Evolutionary conservation across 441 rosid genomes (phyloP), one percentile per base, ranked within the genome.

Genomic region (Adansonia gregorii): DNA sequence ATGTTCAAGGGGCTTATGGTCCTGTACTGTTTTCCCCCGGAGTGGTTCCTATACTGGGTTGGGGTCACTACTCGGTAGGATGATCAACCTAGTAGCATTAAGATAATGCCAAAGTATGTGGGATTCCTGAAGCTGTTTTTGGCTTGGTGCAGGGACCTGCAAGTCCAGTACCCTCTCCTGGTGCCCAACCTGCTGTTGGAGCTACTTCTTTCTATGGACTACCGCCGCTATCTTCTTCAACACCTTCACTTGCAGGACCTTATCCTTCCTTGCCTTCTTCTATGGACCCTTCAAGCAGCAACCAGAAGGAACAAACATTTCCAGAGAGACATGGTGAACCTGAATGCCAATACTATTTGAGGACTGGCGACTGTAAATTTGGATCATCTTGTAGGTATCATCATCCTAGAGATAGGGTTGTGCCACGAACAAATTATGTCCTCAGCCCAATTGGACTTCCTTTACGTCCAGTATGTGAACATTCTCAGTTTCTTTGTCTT

Each of bases 321-420:
- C 99, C 98, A 31, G 92, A 95, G 86, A 93, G 99, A 83, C 96
- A 93, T 8, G 92, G 94, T 52, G 96, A 92, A 82, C 94, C 88
- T 72, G 98, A 95, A 70, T 95, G 99, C 80, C 93, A 90, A 66
- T 92, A 89, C 82, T 95, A 87, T 83, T 51, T 95, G 82, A 95
- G 83, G 84, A 93, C 96, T 12, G 98, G 99, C 72, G 93, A 95
- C 80, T 95, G 99, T 84, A 95, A 89, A 85, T 95, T 87, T 87
- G 97, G 98, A 65, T 83, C 88, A n/a, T 91, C 96, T 72, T 95
- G 99, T 78, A 87, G 88, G 84, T 95, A 82, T 82, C 94, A 95
- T 87, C 99, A 95, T 83, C 98, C 98, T 74, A 89, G 83, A 68
- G 94, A 93, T 73, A 80, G 88, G 76, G 77, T 82, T 55, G 85